Base-by-base conservation (phyloP, 345 rosid genomes). In the Anacardium occidentale region DNA sequence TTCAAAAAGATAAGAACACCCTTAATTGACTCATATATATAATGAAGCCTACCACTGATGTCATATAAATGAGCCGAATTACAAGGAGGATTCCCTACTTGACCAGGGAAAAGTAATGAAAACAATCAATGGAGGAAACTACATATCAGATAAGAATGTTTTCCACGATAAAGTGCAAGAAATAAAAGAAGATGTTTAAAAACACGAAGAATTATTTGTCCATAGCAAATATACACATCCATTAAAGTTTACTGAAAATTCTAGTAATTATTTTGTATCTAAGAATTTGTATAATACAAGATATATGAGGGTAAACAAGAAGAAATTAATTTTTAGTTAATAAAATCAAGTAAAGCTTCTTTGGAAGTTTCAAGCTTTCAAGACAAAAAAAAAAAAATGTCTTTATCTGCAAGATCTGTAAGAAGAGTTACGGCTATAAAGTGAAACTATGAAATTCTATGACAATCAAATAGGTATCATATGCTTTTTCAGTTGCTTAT, bases 401-500 rank as follows among this genome's bases (percentile, higher is more conserved):
- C 24, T 55, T 14, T 24, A 55, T 21, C 37, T 7, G 48, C 72
- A 68, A 50, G 42, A 40, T 13, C 53, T 50, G 15, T 21, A 45
- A n/a, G 37, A 21, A 15, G 37, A 53, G 24, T 6, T 55, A 37
- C 3, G 21, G 15, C 21, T 51, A 40, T 1, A 50, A 22, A 45
- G 50, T 20, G 51, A 29, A 54, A 14, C 53, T 3, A 64, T 20
- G 25, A 26, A 52, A 69, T 48, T 71, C 50, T 56, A 71, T 53
- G 68, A 44, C 37, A 68, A 54, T 24, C 72, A 50, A 42, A 64
- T 24, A 50, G 53, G 47, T 14, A 52, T 26, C 21, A 65, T 25
- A 24, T 32, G 62, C 12, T 12, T 47, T 47, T 47, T 12, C 51
- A 47, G 51, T 47, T 47, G 11, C 51, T 47, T 47, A 12, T 29